phyloP scores from a whole-genome alignment of 805 yeast genomes.

The Candida ficus region DNA sequence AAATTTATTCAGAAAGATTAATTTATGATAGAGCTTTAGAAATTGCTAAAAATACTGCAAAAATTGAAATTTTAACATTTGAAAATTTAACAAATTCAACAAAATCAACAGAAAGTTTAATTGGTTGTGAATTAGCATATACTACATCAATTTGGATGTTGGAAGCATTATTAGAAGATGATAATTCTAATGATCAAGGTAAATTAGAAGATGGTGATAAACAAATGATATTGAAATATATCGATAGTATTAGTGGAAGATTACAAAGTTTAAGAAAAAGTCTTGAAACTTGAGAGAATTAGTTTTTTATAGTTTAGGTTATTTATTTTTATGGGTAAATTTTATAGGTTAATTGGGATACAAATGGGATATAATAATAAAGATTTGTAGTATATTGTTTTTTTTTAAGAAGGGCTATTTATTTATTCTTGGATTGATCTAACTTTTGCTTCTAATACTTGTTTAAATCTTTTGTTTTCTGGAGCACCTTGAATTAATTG shows the following conservation, averaged over 20 bases:
- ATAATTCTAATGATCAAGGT: conserved; percentile 18
- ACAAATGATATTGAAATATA: conserved; percentile 72
- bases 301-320: background rate
- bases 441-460: conserved; percentile 23
- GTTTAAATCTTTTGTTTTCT: conserved; percentile 26
- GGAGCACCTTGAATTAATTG: conserved; percentile 35
- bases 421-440: conserved; percentile 18
- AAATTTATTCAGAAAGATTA: conserved; percentile 71
- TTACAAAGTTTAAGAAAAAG: conserved; percentile 66
- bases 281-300: too few relatives aligned
- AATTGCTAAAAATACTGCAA: conserved; percentile 87
- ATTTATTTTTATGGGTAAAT: background rate
- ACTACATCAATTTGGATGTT: conserved; percentile 95
- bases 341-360: background rate
- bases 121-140: conserved; percentile 81
- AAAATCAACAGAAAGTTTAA: conserved; percentile 36
- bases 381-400: background rate
- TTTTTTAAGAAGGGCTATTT: too few relatives aligned
- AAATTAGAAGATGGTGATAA: conserved; percentile 68
- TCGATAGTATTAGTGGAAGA: conserved; percentile 77
- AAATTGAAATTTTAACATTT: conserved; percentile 66
- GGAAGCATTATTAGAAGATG: conserved; percentile 68
- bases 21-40: conserved; percentile 92
- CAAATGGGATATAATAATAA: background rate
- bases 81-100: background rate